Percentiles rank a stretch among this genome's conserved stretches.
Evolutionary conservation across 2,329 filamentous ascomycete species (phyloP).

Genomic region (Juglanconis sp.): DNA sequence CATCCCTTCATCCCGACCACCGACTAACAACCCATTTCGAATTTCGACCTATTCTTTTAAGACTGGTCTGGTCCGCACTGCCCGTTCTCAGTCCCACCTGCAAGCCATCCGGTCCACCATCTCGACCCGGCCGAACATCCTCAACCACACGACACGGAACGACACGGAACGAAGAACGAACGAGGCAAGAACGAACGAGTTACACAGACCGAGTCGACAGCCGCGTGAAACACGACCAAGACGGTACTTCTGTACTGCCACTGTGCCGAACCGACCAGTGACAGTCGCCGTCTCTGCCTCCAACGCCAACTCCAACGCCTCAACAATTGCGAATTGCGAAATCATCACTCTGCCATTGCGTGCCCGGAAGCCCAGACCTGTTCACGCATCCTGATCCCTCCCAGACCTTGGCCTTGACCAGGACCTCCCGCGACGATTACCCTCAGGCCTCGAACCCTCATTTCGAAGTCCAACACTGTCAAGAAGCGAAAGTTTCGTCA

Average conservation of each 20-base stretch:
- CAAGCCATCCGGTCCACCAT: not conserved
- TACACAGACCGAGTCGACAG: no score
- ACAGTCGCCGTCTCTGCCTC: no score
- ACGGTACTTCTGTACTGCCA: no score
- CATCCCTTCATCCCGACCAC: not conserved
- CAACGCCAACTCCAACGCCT: not conserved
- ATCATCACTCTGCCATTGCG: slow-evolving; percentile 15
- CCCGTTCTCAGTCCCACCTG: no score
- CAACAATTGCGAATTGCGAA: slow-evolving; percentile 11
- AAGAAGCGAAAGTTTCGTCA: not conserved
- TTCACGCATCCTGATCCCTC: no score
- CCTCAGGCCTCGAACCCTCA: not conserved
- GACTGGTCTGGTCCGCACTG: not conserved
- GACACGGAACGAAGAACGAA: no score
- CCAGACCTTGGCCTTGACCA: no score
- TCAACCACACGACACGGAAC: not conserved
- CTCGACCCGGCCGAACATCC: not conserved
- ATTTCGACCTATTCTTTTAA: not conserved
- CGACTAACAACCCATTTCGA: not conserved
- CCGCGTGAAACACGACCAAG: no score
- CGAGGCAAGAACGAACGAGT: no score
- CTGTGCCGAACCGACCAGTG: no score
- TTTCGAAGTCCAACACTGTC: not conserved
- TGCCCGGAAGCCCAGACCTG: slow-evolving; percentile 8
- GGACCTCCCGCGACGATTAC: not conserved